Evolutionary conservation across 768 basidiomycete genomes (phyloP).

Genomic region (Calocera cornea): DNA sequence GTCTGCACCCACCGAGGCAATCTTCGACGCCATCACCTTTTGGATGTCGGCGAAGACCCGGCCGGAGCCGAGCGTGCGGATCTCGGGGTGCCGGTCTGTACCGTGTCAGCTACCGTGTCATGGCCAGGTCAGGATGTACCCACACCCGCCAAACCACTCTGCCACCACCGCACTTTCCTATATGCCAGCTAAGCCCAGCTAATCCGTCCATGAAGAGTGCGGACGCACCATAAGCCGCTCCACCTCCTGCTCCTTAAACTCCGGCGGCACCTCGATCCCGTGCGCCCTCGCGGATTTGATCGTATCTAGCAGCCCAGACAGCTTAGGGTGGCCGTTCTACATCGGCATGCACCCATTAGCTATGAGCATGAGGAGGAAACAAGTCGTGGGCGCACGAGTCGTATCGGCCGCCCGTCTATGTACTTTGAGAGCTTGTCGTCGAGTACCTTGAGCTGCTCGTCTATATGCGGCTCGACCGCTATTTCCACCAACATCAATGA

Average conservation of each 20-base stretch:
- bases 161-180: constrained; percentile 60
- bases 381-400: constrained; percentile 35
- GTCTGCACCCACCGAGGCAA: constrained; percentile 31
- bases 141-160: constrained; percentile 61
- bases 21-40: constrained; percentile 49
- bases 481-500: neutral
- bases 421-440: constrained; percentile 58
- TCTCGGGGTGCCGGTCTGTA: constrained; percentile 59
- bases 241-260: constrained; percentile 51
- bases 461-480: constrained; percentile 1
- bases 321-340: neutral
- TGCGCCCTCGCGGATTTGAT: constrained; percentile 57
- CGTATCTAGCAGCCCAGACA: constrained; percentile 17
- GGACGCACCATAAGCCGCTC: constrained; percentile 43
- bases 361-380: neutral
- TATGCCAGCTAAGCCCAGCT: neutral
- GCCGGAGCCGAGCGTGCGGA: constrained; percentile 64
- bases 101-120: constrained; percentile 5
- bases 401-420: constrained; percentile 50
- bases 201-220: neutral
- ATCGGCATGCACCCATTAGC: neutral
- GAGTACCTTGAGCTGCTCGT: constrained; percentile 20
- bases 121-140: neutral
- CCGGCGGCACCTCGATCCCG: constrained; percentile 53
- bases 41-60: constrained; percentile 51